Conservation (phyloP, 2,329 filamentous ascomycete genomes). For the Colletotrichum spinosum region DNA sequence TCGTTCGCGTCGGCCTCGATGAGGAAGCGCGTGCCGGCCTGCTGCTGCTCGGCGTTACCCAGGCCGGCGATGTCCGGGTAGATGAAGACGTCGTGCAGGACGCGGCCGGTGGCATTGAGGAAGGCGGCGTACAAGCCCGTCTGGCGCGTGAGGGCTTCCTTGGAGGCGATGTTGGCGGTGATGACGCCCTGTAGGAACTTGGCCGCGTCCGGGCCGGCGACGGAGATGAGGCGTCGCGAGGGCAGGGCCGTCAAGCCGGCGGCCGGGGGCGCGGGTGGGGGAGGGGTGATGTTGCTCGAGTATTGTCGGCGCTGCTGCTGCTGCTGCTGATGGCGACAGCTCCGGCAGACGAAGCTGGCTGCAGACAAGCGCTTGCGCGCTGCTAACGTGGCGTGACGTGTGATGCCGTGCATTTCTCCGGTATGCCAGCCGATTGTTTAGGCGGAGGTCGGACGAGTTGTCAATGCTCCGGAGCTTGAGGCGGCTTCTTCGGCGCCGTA, state of each 20-base stretch:
- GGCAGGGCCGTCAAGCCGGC: constrained; percentile 68
- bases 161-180: constrained; percentile 73
- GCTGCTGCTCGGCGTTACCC: constrained; percentile 38
- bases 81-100: constrained; percentile 91
- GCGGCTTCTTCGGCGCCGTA: no score
- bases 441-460: not conserved
- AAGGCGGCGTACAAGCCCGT: constrained; percentile 84
- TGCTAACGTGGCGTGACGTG: constrained; percentile 19
- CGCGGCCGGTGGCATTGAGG: constrained; percentile 84
- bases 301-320: constrained; percentile 42
- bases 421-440: no score
- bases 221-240: constrained; percentile 82
- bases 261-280: constrained; percentile 55
- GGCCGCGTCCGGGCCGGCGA: constrained; percentile 82
- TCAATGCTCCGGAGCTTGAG: constrained; percentile 5
- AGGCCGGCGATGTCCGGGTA: constrained; percentile 69
- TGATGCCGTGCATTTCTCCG: constrained; percentile 18
- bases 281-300: constrained; percentile 47
- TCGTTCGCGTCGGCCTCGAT: constrained; percentile 85
- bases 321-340: constrained; percentile 46
- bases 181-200: constrained; percentile 91
- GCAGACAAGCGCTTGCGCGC: constrained; percentile 27
- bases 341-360: constrained; percentile 43
- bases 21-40: constrained; percentile 59
- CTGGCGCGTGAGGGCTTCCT: constrained; percentile 48